Evolutionary conservation across 2,329 filamentous ascomycete species (phyloP).

Genomic region (Purpureocillium lavendulum): DNA sequence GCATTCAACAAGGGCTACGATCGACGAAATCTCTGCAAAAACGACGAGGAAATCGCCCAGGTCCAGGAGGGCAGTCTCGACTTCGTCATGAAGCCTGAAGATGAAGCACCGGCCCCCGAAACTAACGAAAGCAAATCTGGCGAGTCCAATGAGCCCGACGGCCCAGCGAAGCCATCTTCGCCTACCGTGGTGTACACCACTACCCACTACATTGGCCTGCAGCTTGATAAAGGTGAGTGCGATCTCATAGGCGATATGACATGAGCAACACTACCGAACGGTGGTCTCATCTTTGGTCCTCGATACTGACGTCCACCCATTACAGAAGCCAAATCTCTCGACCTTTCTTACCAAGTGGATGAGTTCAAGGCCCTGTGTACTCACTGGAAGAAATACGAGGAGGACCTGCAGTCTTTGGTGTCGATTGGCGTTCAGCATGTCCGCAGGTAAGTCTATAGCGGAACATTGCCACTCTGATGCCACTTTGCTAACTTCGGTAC

Average conservation of each 20-base stretch:
- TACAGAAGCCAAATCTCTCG: conserved; percentile 59
- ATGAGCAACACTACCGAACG: too few species aligned
- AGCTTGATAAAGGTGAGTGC: conserved; percentile 62
- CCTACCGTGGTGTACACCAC: conserved; percentile 64
- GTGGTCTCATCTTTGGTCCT: too few species aligned
- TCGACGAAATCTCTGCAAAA: conserved; percentile 63
- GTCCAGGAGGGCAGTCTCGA: conserved; percentile 46
- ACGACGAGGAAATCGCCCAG: conserved; percentile 40
- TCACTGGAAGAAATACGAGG: conserved; percentile 66
- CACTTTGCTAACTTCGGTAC: conserved; percentile 10
- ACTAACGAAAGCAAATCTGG: conserved; percentile 3
- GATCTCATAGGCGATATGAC: background rate
- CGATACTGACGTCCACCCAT: conserved; percentile 18
- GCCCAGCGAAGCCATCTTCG: conserved; percentile 17
- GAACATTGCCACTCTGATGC: too few species aligned
- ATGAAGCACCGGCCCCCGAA: conserved; percentile 15
- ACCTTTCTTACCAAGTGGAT: conserved; percentile 73
- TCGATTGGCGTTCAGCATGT: conserved; percentile 76
- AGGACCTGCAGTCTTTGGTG: conserved; percentile 50
- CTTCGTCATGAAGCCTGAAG: conserved; percentile 32
- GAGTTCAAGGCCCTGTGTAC: conserved; percentile 81
- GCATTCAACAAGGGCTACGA: conserved; percentile 93
- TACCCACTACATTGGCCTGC: conserved; percentile 89
- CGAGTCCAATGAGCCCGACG: conserved; percentile 36
- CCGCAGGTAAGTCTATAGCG: conserved; percentile 67